Evolutionary conservation across 2,329 filamentous ascomycete genomes (phyloP), one percentile per base, ranked within the genome.

Genomic region (Blumeria graminis): DNA sequence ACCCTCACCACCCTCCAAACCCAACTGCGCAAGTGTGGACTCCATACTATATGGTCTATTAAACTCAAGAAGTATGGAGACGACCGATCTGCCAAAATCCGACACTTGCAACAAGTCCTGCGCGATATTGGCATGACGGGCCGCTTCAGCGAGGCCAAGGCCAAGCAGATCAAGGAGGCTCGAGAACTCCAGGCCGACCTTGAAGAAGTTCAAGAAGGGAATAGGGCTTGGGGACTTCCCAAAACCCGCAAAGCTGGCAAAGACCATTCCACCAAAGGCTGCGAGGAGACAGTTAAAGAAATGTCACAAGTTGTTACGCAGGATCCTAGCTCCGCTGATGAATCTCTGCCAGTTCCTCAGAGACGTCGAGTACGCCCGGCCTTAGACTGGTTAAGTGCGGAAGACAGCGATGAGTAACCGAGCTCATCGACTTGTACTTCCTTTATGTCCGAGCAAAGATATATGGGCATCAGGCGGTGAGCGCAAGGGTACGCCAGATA

Each of bases 1-100:
- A 85, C 94, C 67, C 84, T 95, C 66, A 96, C 94, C 68, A 84
- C 81, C 53, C 73, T 96, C 3, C 90, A 96, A 69, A 78, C 80
- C 8, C 87, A 90, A 68, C 76, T 98, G 6, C 71, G 82, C 50
- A 94, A 95, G 69, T 98, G 90, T 64, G 90, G 90, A 34, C 79
- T 95, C 56, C 83, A 87, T 56, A 96, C 95, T 67, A 77, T 95
- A 59, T 98, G 92, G 90, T 78, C 77, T 54, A 80, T 83, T 60
- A 87, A 95, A 68, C 75, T 98, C 33, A 86, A 86, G 67, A 73
- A 80, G 56, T 88, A 78, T 63, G 76, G 75, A 1, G 77, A 81
- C 56, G 84, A 89, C 28, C 66, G 76, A 3, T 83, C 80, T 59
- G 86, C 79, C 54, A 95, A 94, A 72, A 86, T 95, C 59, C 75